These are phyloP conservation scores for Solanum lycopersicoides DNA, from an alignment of 257 asterid species.

Conservation along the genomic window DNA sequence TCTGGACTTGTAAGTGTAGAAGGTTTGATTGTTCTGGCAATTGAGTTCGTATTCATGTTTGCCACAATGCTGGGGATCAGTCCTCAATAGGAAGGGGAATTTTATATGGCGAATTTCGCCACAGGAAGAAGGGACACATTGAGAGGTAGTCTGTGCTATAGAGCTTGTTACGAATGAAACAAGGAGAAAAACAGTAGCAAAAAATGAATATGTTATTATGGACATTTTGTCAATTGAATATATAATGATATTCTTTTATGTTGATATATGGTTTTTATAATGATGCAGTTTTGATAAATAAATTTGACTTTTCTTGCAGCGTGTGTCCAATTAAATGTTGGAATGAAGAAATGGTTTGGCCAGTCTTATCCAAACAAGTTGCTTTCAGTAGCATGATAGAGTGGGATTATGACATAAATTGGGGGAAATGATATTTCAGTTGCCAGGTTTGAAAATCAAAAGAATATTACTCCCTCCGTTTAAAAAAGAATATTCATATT, in stretches of 20 bases:
- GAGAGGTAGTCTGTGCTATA: slow-evolving; percentile 17
- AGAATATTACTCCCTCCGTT: no score
- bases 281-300: neutral
- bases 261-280: neutral
- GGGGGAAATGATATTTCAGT: neutral
- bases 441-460: neutral
- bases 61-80: slow-evolving; percentile 35
- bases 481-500: no score
- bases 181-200: slow-evolving; percentile 4
- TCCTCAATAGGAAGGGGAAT: slow-evolving; percentile 42
- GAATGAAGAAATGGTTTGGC: neutral
- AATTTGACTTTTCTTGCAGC: neutral
- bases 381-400: neutral
- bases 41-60: slow-evolving; percentile 21
- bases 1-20: slow-evolving; percentile 2
- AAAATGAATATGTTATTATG: neutral
- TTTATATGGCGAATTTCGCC: slow-evolving; percentile 26
- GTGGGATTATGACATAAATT: neutral
- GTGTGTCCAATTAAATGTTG: neutral
- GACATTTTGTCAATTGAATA: neutral
- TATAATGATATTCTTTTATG: neutral
- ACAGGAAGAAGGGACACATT: slow-evolving; percentile 37
- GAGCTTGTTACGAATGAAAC: neutral
- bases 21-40: slow-evolving; percentile 27
- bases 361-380: neutral